Base-by-base conservation (phyloP, 2,329 filamentous ascomycete species). In the Catunica adiposa region DNA sequence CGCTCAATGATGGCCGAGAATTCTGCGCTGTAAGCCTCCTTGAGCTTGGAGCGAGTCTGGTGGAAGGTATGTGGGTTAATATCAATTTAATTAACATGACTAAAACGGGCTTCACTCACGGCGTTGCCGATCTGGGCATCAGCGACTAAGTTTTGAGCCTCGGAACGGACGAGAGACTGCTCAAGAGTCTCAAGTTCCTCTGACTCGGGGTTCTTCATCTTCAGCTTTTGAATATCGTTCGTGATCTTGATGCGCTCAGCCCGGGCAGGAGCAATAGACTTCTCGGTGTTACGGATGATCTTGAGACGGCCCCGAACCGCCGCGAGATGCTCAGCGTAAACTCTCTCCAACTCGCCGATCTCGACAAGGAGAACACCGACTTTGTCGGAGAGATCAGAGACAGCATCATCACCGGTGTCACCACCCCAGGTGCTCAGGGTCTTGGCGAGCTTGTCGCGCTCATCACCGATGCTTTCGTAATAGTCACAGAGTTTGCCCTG, bases 381-480 rank as follows among this genome's bases (percentile, higher is more conserved):
- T 76, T 98, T 98, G 76, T 97, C 92, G 58, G 86, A 89, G 62
- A 98, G 79, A 66, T 97, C 92, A 54, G 81, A 88, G 64, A 97
- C 76, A 53, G 82, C 80, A 59, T 94, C 88, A 64, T 98, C 92
- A 54, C 80, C 79, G 1, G 89, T 96, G 59, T 86, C 79, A 71
- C 97, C 89, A 57, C 92, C 92, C 92, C 92, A 98, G 62, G 97
- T 89, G 6, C 88, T 94, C 47, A 98, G 79, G 72, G 97, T 90
- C 9, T 82, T 81, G 15, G 89, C 92, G 64, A 97, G 89, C 52
- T 81, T 80, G 59, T 87, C 71, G 57, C 89, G 86, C 72, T 96
- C 90, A 58, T 84, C 84, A 51, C 83, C 87, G 5, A 90, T 92
- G 5, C 80, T 73, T 71, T 95, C 88, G 71, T 96, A 84, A 51